Conservation (phyloP, 331 rosid genomes). For the Quercus lobata region DNA sequence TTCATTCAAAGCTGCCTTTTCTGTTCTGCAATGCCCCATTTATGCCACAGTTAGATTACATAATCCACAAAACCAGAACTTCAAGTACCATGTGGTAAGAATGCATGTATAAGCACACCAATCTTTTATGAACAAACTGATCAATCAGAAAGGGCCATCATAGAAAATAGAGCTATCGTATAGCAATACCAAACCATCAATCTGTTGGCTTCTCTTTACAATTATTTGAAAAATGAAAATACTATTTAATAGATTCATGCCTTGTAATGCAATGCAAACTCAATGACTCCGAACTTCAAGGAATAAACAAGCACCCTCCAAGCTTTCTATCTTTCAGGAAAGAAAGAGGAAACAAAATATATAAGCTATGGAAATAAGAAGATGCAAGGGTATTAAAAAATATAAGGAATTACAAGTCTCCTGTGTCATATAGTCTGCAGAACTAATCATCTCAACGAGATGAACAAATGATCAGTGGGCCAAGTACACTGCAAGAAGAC, state of each 20-base stretch:
- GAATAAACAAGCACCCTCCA: neutral
- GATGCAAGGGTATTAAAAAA: neutral
- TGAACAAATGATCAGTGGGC: neutral
- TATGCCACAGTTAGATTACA: slow-evolving; percentile 6
- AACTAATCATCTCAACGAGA: neutral
- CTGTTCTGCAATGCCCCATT: slow-evolving; percentile 28
- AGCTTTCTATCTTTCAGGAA: neutral
- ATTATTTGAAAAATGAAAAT: neutral
- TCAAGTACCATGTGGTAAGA: neutral
- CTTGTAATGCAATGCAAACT: neutral
- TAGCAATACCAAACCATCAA: neutral
- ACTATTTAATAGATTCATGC: neutral
- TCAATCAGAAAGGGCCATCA: neutral
- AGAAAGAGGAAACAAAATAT: neutral
- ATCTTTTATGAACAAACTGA: neutral
- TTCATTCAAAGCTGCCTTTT: neutral
- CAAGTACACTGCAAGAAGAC: neutral
- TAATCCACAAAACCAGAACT: neutral
- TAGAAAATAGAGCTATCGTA: neutral
- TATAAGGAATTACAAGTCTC: neutral
- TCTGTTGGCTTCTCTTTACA: neutral
- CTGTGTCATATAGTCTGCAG: neutral
- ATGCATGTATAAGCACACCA: neutral
- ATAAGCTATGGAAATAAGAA: neutral
- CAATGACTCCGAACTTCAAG: neutral